Percentiles rank a stretch among this genome's conserved stretches.
Evolutionary conservation across 2,329 filamentous ascomycete species (phyloP).

Genomic region (Colletotrichum sublineola): DNA sequence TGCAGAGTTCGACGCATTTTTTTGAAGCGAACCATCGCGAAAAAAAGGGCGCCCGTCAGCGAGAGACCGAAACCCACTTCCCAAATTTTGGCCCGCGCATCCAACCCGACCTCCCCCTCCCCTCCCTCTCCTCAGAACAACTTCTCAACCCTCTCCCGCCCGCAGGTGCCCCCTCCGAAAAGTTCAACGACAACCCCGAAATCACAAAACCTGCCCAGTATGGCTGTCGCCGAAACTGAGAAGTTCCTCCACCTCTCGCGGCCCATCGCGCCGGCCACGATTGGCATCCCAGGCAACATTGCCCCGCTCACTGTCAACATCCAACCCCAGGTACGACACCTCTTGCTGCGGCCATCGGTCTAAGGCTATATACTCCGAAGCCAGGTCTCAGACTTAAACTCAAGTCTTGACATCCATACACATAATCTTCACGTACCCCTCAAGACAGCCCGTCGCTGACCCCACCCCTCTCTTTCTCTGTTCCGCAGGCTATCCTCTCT

Average conservation of each 20-base stretch:
- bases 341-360: slow-evolving; percentile 29
- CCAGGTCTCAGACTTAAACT: slow-evolving; percentile 13
- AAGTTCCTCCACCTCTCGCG: slow-evolving; percentile 95
- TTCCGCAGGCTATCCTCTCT: slow-evolving; percentile 73
- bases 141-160: slow-evolving; percentile 36
- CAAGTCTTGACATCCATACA: slow-evolving; percentile 10
- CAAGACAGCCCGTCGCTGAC: slow-evolving; percentile 21
- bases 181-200: slow-evolving; percentile 19
- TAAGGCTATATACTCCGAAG: slow-evolving; percentile 10
- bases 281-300: slow-evolving; percentile 86
- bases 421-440: background rate
- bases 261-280: slow-evolving; percentile 85
- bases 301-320: slow-evolving; percentile 94
- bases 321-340: slow-evolving; percentile 85
- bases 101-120: slow-evolving; percentile 37
- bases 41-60: slow-evolving; percentile 8
- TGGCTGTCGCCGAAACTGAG: slow-evolving; percentile 80
- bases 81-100: slow-evolving; percentile 39
- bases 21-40: slow-evolving; percentile 31
- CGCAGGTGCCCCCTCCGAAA: slow-evolving; percentile 13
- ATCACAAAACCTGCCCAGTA: slow-evolving; percentile 66
- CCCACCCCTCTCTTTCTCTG: slow-evolving; percentile 10
- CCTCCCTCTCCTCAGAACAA: slow-evolving; percentile 41
- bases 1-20: slow-evolving; percentile 37
- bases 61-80: slow-evolving; percentile 45